Evolutionary conservation across 2,329 filamentous ascomycete species (phyloP), one percentile per base, ranked within the genome.

Genomic region (Hypoxylon sp.): DNA sequence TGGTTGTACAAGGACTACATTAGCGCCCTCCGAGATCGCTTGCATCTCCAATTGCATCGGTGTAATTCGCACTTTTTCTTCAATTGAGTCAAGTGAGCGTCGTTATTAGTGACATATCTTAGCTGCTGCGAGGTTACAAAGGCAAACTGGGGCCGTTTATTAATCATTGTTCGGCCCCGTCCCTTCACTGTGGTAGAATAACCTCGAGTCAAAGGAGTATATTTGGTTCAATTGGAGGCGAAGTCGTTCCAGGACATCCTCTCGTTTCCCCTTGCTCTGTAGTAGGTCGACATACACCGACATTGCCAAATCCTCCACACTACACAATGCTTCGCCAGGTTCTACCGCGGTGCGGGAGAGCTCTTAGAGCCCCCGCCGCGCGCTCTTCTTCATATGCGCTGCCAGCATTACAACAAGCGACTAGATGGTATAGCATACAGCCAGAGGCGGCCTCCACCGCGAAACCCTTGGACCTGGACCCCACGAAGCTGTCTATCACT

Each of bases 401-500:
- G 24, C 73, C 77, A 37, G 72, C 79, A 63, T 76, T 76, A 72
- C 78, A 77, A 4, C 54, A 63, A 17, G 24, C 68, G 39, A 70
- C 77, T 42, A 82, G 84, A 73, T 73, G 73, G 74, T 89, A 86
- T 78, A 89, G 87, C 81, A 83, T 86, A 77, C 81, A 84, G 76
- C 84, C 84, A 67, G 79, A 82, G 65, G 82, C 83, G 6, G 84
- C 85, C 2, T 85, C 85, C 0, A 73, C 79, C 17, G 74, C 85
- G 10, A 86, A 88, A 78, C 87, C 90, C 32, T 85, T 88, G 61
- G 89, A 88, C 62, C 87, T 98, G 72, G 93, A 98, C 80, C 83
- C 91, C n/a, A 87, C 89, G 42, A 91, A 91, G 81, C 88, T 98
- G 67, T 84, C 86, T 53, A 86, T 98, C 76, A 90, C 89, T 65